These are phyloP conservation scores for Epichloe coenophiala DNA, from an alignment of 2,329 filamentous ascomycete species.

Conservation along the genomic window DNA sequence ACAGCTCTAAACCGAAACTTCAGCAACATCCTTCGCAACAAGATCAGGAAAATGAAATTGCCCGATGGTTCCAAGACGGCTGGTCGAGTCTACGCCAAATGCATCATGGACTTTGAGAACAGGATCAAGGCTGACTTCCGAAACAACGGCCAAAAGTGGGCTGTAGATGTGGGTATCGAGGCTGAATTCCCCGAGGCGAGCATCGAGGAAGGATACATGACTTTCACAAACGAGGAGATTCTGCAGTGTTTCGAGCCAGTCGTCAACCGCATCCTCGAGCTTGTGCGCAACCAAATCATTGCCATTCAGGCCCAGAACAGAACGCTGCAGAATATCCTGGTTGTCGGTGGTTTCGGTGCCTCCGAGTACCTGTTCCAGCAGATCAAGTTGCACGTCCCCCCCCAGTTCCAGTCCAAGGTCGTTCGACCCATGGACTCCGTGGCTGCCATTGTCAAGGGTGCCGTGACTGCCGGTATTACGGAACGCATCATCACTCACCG, in stretches of 20 bases:
- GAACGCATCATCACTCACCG: conserved; percentile 94
- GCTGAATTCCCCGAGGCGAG: conserved; percentile 94
- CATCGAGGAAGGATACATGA: conserved; percentile 99
- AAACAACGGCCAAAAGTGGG: conserved; percentile 98
- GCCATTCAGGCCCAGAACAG: conserved; percentile 97
- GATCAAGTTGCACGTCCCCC: conserved; percentile 95
- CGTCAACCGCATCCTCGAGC: conserved; percentile 88
- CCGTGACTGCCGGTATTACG: conserved; percentile 93
- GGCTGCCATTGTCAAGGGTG: conserved; percentile 95
- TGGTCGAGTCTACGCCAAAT: conserved; percentile 97
- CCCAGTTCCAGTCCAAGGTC: conserved; percentile 96
- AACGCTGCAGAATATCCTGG: conserved; percentile 84
- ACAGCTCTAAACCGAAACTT: conserved; percentile 97
- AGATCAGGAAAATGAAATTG: conserved; percentile 98
- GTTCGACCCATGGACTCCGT: conserved; percentile 98
- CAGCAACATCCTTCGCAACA: conserved; percentile 91
- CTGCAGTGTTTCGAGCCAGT: conserved; percentile 98
- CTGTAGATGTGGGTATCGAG: conserved; percentile 96
- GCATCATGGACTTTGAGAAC: conserved; percentile 99
- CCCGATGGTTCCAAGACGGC: conserved; percentile 93
- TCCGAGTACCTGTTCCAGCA: conserved; percentile 99
- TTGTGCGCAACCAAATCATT: conserved; percentile 96
- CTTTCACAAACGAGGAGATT: conserved; percentile 98
- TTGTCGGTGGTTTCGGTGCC: conserved; percentile 95
- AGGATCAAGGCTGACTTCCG: conserved; percentile 98